Evolutionary conservation across 208 protist species (phyloP), one percentile per base, ranked within the genome.

Genomic region (Strigomonas culicis): DNA sequence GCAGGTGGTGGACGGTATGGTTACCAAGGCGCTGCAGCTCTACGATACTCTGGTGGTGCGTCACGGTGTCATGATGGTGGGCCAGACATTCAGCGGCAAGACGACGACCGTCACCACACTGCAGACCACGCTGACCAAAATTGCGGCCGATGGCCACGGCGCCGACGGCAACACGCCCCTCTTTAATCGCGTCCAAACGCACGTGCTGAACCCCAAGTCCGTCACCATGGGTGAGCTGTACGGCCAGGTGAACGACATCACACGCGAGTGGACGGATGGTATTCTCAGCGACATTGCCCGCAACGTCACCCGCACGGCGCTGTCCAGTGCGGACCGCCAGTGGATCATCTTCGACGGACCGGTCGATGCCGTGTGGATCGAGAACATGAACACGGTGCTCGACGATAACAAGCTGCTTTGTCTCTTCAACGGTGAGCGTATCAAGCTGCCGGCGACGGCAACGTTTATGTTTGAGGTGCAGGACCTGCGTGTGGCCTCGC

Each of bases 381-480:
- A 99, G 74, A 98, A 98, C 71, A 97, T 99, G 96, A 99, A 99
- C 83, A 99, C 98, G 3, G 98, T 99, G 1, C 80, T 99, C 8
- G 98, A 99, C 79, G 98, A 99, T 75, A 98, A 98, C 84, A 99
- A 98, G 81, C 90, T 98, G 67, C 89, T 99, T 2, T 99, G 97
- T 75, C 84, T 99, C 22, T 94, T 98, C 68, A 98, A 95, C 74
- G 95, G 97, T 41, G 97, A 99, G 79, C 93, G 97, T 65, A 98
- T 99, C 73, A 98, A 97, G 70, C 77, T 99, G 30, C 94, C 92
- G 17, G 55, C 68, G 4, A 97, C 90, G 28, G 91, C 97, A 32
- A 88, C 93, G 34, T 95, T 99, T 68, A 97, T 99, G 80, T 99
- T 99, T 70, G 98, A 99, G 75, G 98, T 99, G 31, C 95, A 99